Percentiles rank a stretch among this genome's conserved stretches.
Conservation (phyloP, 768 basidiomycete species). For the Leccinum variicolor region DNA sequence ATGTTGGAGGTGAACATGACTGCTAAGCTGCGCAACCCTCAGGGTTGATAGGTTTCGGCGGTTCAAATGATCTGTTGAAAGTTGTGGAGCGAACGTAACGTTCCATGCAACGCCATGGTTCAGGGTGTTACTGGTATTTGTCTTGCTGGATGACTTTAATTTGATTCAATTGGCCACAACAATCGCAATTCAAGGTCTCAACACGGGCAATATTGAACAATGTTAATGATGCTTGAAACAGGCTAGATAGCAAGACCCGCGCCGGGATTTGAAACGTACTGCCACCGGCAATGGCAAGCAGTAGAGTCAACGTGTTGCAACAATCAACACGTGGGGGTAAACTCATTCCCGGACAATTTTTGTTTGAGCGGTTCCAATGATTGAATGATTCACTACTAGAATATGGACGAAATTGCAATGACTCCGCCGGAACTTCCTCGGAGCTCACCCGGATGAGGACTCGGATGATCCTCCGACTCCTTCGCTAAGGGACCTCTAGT, state of each 20-base stretch:
- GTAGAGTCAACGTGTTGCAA: not conserved
- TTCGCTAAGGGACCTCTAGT: not conserved
- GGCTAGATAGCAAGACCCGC: not conserved
- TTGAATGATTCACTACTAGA: not conserved
- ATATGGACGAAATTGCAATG: not conserved
- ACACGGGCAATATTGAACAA: no score
- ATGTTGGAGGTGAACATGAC: not conserved
- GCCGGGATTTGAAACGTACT: not conserved
- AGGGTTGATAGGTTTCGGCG: no score
- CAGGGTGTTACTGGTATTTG: no score
- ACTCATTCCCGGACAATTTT: not conserved
- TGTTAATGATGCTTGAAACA: not conserved
- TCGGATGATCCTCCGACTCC: not conserved
- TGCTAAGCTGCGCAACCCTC: not conserved
- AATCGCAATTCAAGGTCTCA: not conserved
- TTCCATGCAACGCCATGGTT: not conserved
- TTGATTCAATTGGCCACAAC: no score
- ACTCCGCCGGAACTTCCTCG: not conserved
- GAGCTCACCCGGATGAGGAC: not conserved
- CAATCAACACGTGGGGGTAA: not conserved
- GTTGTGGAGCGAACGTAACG: no score
- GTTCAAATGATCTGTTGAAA: no score
- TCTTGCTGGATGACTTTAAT: no score
- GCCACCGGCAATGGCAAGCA: no score
- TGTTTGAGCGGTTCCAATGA: not conserved